These are phyloP conservation scores for Penicillium sp. DNA, from an alignment of 2,329 filamentous ascomycete genomes.

Conservation along the genomic window DNA sequence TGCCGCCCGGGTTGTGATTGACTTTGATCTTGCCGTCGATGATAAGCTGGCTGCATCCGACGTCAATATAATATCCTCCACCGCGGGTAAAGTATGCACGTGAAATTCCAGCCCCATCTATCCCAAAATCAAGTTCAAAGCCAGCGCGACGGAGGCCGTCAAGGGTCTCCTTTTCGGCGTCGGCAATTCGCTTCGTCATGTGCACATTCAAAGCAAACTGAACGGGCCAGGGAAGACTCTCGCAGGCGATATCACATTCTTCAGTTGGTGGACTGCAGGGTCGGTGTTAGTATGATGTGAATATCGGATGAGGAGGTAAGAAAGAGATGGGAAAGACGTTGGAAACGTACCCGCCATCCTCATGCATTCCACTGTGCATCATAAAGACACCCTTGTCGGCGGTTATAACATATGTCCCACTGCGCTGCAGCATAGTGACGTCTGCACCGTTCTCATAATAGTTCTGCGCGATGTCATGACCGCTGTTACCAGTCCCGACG, in stretches of 20 bases:
- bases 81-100: constrained; percentile 41
- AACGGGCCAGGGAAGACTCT: constrained; percentile 42
- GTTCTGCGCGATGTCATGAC: constrained; percentile 46
- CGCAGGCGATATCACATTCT: constrained; percentile 43
- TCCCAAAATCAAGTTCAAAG: constrained; percentile 36
- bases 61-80: constrained; percentile 54
- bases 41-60: constrained; percentile 48
- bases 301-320: no score
- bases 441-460: constrained; percentile 43
- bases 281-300: background rate
- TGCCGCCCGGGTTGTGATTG: constrained; percentile 48
- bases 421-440: constrained; percentile 49
- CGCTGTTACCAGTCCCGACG: constrained; percentile 44
- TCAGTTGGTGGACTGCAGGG: constrained; percentile 38
- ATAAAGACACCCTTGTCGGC: constrained; percentile 40
- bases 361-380: constrained; percentile 39
- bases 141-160: constrained; percentile 42
- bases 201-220: constrained; percentile 40
- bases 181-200: constrained; percentile 36
- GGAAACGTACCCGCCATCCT: constrained; percentile 33
- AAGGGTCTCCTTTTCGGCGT: constrained; percentile 38
- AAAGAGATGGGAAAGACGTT: background rate
- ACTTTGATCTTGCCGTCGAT: constrained; percentile 54
- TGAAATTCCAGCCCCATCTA: constrained; percentile 36
- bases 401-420: constrained; percentile 44